Evolutionary conservation across 352 stramenopile species (phyloP).

Genomic region (Globisporangium recalcitrans): DNA sequence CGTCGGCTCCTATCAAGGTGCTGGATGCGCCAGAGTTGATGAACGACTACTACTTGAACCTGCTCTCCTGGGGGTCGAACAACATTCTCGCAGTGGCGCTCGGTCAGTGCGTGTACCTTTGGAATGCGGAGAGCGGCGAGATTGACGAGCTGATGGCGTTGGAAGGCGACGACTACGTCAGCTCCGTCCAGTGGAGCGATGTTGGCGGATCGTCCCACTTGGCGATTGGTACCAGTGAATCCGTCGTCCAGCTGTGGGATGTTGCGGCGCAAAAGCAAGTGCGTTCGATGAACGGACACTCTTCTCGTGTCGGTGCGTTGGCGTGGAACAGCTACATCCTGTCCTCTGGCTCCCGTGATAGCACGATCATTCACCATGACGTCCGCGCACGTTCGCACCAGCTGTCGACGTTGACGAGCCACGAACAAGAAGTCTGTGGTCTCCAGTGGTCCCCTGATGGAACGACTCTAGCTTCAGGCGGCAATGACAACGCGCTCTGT

Average conservation of each 20-base stretch:
- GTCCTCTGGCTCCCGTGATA: constrained; percentile 92
- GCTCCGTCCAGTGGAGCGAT: constrained; percentile 95
- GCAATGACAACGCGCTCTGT: constrained; percentile 97
- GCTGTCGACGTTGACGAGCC: constrained; percentile 88
- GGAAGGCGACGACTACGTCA: constrained; percentile 93
- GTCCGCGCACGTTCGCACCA: constrained; percentile 73
- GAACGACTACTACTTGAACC: constrained; percentile 99
- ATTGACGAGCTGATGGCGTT: constrained; percentile 94
- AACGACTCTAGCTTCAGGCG: constrained; percentile 92
- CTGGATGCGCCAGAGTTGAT: constrained; percentile 97
- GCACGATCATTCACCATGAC: constrained; percentile 89
- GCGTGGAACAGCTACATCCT: constrained; percentile 95
- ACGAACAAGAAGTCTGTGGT: constrained; percentile 97
- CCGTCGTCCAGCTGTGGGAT: constrained; percentile 97
- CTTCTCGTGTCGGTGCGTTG: constrained; percentile 90
- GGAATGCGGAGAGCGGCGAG: constrained; percentile 93
- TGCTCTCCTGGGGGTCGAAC: constrained; percentile 95
- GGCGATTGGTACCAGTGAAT: constrained; percentile 93
- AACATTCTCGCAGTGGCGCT: constrained; percentile 98
- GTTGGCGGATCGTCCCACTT: constrained; percentile 80
- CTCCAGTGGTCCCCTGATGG: constrained; percentile 97
- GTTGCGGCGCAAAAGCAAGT: constrained; percentile 89
- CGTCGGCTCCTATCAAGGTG: constrained; percentile 93
- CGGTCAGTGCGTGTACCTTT: constrained; percentile 97
- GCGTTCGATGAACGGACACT: constrained; percentile 91